phyloP scores from a whole-genome alignment of 352 stramenopile species.

The Aphanomyces invadans region DNA sequence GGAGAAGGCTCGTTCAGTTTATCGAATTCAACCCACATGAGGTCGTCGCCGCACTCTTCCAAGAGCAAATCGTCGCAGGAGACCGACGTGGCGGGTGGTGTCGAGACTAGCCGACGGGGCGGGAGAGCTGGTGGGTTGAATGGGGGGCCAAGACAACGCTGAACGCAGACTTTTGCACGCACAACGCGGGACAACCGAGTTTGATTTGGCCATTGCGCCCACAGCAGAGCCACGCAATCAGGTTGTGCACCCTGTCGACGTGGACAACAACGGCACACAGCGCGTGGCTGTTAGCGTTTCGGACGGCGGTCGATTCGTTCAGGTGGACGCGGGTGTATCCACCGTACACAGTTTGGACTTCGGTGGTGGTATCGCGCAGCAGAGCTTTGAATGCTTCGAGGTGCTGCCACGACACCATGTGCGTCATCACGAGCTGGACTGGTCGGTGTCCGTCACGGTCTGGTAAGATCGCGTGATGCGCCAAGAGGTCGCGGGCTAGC shows the following conservation, averaged over 20 bases:
- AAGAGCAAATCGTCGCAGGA: background rate
- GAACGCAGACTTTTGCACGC: conserved; percentile 21
- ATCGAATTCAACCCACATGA: background rate
- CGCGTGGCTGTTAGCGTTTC: background rate
- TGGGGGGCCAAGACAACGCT: background rate
- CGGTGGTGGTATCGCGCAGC: background rate
- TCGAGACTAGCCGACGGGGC: no score
- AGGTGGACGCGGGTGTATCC: conserved; percentile 2
- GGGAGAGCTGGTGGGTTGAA: background rate
- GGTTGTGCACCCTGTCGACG: background rate
- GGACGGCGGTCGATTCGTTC: background rate
- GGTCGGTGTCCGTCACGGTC: background rate
- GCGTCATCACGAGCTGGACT: conserved; percentile 19
- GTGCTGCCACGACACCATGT: conserved; percentile 8
- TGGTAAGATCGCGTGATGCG: conserved; percentile 4
- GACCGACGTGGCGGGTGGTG: background rate
- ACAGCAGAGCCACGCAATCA: conserved; percentile 22
- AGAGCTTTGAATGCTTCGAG: conserved; percentile 9
- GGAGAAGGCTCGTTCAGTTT: no score
- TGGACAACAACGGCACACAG: conserved; percentile 6
- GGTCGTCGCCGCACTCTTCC: background rate
- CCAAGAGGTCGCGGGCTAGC: conserved; percentile 8
- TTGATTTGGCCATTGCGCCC: conserved; percentile 18
- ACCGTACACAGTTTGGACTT: conserved; percentile 8
- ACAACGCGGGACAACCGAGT: conserved; percentile 17